Conservation (phyloP, 768 basidiomycete species). For the Pulveroboletus sp. region DNA sequence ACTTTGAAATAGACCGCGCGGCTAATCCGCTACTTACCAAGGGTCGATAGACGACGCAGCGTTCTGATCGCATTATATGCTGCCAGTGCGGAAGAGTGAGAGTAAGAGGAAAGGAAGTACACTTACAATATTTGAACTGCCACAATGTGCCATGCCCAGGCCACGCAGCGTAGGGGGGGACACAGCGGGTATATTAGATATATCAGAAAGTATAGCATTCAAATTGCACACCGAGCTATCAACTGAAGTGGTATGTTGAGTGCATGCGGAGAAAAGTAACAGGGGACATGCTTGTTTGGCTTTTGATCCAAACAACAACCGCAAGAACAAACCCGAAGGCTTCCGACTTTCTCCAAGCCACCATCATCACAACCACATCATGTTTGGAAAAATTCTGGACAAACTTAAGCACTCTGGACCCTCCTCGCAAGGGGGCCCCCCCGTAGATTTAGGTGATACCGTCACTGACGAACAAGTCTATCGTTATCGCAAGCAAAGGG, state of each 20-base stretch:
- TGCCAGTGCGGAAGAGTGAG: too few relatives aligned
- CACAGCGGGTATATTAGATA: too few relatives aligned
- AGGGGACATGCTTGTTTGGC: constrained; percentile 10
- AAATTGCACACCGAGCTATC: too few relatives aligned
- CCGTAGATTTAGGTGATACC: constrained; percentile 5
- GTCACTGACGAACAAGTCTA: constrained; percentile 32
- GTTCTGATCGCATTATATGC: constrained; percentile 3
- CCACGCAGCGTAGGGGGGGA: background rate
- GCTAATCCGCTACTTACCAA: background rate
- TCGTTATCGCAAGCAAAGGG: constrained; percentile 69
- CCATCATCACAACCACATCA: background rate
- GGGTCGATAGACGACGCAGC: background rate
- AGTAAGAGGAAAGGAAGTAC: too few relatives aligned
- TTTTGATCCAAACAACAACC: background rate
- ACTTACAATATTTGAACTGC: too few relatives aligned
- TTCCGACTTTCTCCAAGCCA: background rate
- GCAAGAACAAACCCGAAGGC: background rate
- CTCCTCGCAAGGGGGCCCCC: background rate
- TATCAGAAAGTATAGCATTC: too few relatives aligned
- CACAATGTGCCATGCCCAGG: background rate
- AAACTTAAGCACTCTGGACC: constrained; percentile 12
- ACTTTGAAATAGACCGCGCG: constrained; percentile 4
- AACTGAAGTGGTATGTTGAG: too few relatives aligned
- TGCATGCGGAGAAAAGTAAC: too few relatives aligned
- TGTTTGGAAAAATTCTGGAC: constrained; percentile 12